Evolutionary conservation across 345 rosid genomes (phyloP).

Genomic region (Streptanthus diversifolius): DNA sequence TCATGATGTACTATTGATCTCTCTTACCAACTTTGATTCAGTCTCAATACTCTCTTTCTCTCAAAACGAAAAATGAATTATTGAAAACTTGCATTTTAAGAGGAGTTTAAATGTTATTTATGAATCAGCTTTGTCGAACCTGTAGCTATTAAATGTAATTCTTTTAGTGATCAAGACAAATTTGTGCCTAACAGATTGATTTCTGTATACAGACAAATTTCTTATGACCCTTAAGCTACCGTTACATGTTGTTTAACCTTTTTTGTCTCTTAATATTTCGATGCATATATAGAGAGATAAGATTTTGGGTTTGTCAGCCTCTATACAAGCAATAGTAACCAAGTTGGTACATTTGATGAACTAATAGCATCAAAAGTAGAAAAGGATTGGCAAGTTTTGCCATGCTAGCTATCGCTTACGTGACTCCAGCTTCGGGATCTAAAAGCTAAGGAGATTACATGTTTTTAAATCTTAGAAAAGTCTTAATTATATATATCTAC

Average conservation of each 20-base stretch:
- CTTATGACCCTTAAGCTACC: not conserved
- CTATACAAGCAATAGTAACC: not conserved
- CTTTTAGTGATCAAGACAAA: not conserved
- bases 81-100: not conserved
- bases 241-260: not conserved
- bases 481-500: not conserved
- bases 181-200: not conserved
- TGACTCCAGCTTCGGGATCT: not conserved
- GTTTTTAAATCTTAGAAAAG: not conserved
- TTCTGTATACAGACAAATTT: not conserved
- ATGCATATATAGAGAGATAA: not conserved
- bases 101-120: not conserved
- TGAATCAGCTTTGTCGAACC: not conserved
- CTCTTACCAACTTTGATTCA: not conserved
- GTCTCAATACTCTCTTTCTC: not conserved
- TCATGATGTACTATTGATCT: constrained; percentile 55
- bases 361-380: not conserved
- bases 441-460: not conserved
- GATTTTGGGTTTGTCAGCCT: not conserved
- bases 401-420: not conserved
- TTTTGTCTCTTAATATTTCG: not conserved
- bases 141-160: not conserved
- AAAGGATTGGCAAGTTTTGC: not conserved
- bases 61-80: not conserved
- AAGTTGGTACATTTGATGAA: not conserved